Conservation (phyloP, 352 stramenopile species). For the Labyrinthula sp. region DNA sequence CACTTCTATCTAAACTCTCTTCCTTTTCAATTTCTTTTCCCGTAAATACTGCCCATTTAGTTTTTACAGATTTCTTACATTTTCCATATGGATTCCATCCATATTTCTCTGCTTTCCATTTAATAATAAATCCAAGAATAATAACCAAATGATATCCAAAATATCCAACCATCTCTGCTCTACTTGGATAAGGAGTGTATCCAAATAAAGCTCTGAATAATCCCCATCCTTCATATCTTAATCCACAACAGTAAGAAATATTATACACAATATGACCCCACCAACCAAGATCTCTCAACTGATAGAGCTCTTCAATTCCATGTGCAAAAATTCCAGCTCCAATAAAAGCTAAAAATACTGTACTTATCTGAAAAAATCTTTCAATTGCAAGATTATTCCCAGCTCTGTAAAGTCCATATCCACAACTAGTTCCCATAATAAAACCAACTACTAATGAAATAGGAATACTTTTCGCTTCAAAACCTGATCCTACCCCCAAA, state of each 20-base stretch:
- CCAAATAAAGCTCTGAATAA: conserved; percentile 33
- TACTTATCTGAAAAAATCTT: conserved; percentile 31
- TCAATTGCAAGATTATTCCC: conserved; percentile 31
- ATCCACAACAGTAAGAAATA: conserved; percentile 15
- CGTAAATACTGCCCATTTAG: too few relatives aligned
- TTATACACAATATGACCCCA: conserved; percentile 2
- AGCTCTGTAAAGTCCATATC: conserved; percentile 30
- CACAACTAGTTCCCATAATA: conserved; percentile 28
- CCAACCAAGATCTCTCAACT: conserved; percentile 18
- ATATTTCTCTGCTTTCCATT: too few relatives aligned
- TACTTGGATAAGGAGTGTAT: conserved; percentile 30
- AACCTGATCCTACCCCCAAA: conserved; percentile 27
- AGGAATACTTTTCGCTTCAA: conserved; percentile 24
- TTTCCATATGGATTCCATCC: too few relatives aligned
- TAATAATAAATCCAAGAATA: conserved; percentile 29
- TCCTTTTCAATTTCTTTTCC: too few relatives aligned
- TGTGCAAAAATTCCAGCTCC: conserved; percentile 33
- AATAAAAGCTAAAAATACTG: conserved; percentile 35
- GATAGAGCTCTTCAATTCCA: conserved; percentile 31
- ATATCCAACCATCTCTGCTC: conserved; percentile 33
- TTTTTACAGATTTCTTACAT: too few relatives aligned
- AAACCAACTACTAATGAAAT: conserved; percentile 33
- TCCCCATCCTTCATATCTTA: conserved; percentile 32
- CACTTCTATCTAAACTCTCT: too few relatives aligned
- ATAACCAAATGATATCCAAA: conserved; percentile 33